Conservation (phyloP, 495 filamentous ascomycete genomes). For the Collariella sp. region DNA sequence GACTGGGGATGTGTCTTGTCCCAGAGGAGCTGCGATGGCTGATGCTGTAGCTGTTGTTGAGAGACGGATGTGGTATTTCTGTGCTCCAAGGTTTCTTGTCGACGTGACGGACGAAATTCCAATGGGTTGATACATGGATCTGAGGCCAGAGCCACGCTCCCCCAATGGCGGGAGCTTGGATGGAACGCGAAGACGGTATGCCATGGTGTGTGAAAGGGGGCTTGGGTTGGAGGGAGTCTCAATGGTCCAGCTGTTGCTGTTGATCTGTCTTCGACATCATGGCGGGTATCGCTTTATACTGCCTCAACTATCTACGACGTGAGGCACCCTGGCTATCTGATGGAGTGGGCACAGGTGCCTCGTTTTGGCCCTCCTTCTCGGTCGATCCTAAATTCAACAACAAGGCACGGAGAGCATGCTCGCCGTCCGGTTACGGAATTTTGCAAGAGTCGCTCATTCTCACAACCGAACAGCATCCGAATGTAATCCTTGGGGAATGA, state of each 20-base stretch:
- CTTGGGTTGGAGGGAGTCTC: not conserved
- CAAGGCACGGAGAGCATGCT: not conserved
- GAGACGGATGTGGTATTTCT: not conserved
- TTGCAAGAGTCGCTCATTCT: not conserved
- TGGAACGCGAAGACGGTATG: not conserved
- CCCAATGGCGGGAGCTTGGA: not conserved
- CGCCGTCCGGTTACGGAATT: not conserved
- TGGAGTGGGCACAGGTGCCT: not conserved
- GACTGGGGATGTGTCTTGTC: constrained; percentile 9
- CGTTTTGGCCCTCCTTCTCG: not conserved
- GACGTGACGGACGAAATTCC: not conserved
- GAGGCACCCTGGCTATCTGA: too few species aligned
- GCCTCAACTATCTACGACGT: not conserved
- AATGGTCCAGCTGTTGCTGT: not conserved
- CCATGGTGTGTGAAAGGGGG: not conserved
- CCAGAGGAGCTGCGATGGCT: not conserved
- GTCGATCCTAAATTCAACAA: not conserved
- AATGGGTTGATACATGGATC: not conserved
- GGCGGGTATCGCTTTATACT: not conserved
- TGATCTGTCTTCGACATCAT: not conserved
- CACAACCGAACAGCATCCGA: not conserved
- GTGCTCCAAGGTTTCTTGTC: not conserved
- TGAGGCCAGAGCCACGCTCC: not conserved
- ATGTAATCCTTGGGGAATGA: not conserved
- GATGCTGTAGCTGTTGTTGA: not conserved